A percentile compares a stretch with the other conserved stretches of the same genome.
phyloP scores from a whole-genome alignment of 345 rosid genomes.

The Pseudoturritis turrita region DNA sequence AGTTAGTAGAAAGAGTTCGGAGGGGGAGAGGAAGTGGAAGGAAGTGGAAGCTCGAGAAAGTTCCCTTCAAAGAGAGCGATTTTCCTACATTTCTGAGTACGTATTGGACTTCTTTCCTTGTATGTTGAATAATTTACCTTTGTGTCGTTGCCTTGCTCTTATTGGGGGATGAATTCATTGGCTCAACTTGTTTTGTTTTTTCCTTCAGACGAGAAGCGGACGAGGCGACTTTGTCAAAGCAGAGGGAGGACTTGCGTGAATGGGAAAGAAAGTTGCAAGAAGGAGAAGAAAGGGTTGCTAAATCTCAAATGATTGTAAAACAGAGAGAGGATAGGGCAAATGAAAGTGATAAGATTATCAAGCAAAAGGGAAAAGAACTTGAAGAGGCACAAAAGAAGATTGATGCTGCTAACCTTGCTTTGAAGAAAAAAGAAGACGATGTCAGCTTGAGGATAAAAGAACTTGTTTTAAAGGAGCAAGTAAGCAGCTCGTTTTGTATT shows the following conservation, averaged over 20 bases:
- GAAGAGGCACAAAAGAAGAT: constrained; percentile 74
- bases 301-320: constrained; percentile 50
- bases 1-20: constrained; percentile 80
- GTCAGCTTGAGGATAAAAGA: constrained; percentile 53
- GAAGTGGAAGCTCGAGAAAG: constrained; percentile 76
- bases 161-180: neutral
- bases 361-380: constrained; percentile 73
- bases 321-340: constrained; percentile 95
- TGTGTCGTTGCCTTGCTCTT: neutral
- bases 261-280: constrained; percentile 90
- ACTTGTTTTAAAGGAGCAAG: constrained; percentile 65
- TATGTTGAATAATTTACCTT: neutral
- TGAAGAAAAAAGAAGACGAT: constrained; percentile 72
- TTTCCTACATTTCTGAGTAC: constrained; percentile 77
- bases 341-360: constrained; percentile 60
- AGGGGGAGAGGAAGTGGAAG: constrained; percentile 64
- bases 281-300: constrained; percentile 69
- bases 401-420: constrained; percentile 50
- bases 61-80: constrained; percentile 62
- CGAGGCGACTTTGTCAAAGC: constrained; percentile 62
- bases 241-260: constrained; percentile 89
- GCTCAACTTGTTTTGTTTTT: neutral
- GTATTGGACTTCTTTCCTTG: constrained; percentile 20
- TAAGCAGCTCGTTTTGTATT: constrained; percentile 27
- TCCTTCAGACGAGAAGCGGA: constrained; percentile 65